Evolutionary conservation across 1,284 basidiomycete genomes (phyloP), one percentile per base, ranked within the genome.

Genomic region (Puccinia horiana): DNA sequence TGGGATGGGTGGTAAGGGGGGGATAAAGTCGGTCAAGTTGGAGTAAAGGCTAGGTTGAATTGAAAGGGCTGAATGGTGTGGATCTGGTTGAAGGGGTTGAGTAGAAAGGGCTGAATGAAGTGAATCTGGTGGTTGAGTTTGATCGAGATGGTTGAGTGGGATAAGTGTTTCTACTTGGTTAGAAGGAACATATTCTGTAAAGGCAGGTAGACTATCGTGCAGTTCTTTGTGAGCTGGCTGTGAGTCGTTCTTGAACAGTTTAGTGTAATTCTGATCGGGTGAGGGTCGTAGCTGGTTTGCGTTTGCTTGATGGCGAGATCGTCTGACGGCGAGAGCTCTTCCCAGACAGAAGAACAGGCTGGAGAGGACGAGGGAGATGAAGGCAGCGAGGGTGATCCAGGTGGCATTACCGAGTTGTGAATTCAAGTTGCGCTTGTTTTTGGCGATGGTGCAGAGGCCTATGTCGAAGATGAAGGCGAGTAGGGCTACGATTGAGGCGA

Each of bases 391-490:
- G 35, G 77, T 80, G 29, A 72, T 67, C 77, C 77, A 80, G 40
- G 72, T n/a, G 20, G 63, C 65, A 26, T 69, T 54, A 9, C 77
- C 77, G 12, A 80, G 67, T 9, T 56, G 37, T 32, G 77, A 42
- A 26, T 72, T 72, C 8, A 44, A 0, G 32, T 70, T 56, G 65
- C 72, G 69, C n/a, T 23, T 52, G 23, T 65, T 69, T 58, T 72
- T 52, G 37, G 67, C 77, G n/a, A 80, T 44, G 2, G 20, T 69
- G 54, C 72, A 80, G 20, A 47, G 32, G 35, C 72, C 23, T 26
- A 80, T 80, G 29, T 80, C 77, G 29, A 80, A 40, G 47, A 61
- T 32, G 54, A 80, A 80, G 52, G 77, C 67, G 49, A 70, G 47
- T 1, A 72, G 44, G 32, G 77, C 77, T 23, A 40, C 54, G 42